These are phyloP conservation scores for Neurospora sp. DNA, from an alignment of 495 filamentous ascomycete species.

Conservation along the genomic window DNA sequence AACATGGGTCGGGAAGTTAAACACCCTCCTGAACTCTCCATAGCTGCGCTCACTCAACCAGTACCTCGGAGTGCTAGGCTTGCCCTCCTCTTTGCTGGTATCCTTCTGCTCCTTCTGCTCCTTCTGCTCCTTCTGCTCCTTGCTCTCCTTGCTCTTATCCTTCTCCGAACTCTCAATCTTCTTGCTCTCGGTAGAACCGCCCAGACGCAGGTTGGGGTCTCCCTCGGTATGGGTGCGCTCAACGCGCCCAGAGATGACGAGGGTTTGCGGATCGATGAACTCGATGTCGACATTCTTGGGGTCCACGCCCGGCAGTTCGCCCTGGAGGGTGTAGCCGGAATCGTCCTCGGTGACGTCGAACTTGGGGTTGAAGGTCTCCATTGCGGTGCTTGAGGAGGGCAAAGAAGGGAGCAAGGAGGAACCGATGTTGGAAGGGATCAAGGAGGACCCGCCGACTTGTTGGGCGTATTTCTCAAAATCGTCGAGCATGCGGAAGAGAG, in stretches of 20 bases:
- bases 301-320: slow-evolving; percentile 78
- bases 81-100: background rate
- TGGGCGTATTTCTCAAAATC: slow-evolving; percentile 56
- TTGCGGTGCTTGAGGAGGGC: background rate
- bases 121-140: background rate
- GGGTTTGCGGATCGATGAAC: slow-evolving; percentile 70
- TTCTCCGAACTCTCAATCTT: slow-evolving; percentile 14
- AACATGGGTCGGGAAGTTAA: slow-evolving; percentile 64
- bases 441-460: slow-evolving; percentile 2
- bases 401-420: slow-evolving; percentile 14
- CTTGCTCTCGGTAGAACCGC: slow-evolving; percentile 18
- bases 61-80: slow-evolving; percentile 42
- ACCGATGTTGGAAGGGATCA: slow-evolving; percentile 4
- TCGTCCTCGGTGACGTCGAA: slow-evolving; percentile 74
- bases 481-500: slow-evolving; percentile 70
- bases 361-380: slow-evolving; percentile 21
- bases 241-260: slow-evolving; percentile 59
- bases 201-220: slow-evolving; percentile 16
- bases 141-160: background rate
- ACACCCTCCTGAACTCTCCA: slow-evolving; percentile 74
- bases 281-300: slow-evolving; percentile 74
- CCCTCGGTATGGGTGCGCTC: slow-evolving; percentile 46
- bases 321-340: slow-evolving; percentile 66
- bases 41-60: slow-evolving; percentile 75
- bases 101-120: background rate